Evolutionary conservation across 1,284 basidiomycete genomes (phyloP), one percentile per base, ranked within the genome.

Genomic region (Xerocomus amazonicus): DNA sequence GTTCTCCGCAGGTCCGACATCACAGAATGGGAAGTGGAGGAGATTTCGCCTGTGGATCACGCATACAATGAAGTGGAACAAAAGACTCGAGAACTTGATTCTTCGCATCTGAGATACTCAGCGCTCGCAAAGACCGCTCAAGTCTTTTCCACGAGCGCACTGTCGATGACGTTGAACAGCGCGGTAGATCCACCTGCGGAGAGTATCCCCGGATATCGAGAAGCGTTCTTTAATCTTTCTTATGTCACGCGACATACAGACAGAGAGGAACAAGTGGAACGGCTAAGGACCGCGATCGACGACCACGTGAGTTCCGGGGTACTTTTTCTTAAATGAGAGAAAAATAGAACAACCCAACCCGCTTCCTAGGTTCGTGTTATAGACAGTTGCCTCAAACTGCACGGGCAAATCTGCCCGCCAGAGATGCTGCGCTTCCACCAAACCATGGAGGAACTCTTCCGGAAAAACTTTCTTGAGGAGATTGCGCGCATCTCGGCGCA

Each of bases 361-460:
- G 19, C 19, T 6, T 17, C 43, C 6, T 50, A 92, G 85, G 86
- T 87, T 28, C 81, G 83, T 28, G 80, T 89, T 36, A 89, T 97
- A 50, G 87, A 92, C 54, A 81, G 79, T 42, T 94, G 92, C 63
- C 76, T 99, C 47, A 81, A 81, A 51, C 74, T 97, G 9, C 93
- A 97, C 64, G 83, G 83, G 1, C 78, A 83, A 47, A 72, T 97
- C 42, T 95, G 92, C 63, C 83, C 90, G 1, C 79, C 81, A 23
- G 92, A 92, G 70, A 97, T 95, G 79, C 74, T 87, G 43, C 81
- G 86, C 3, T 97, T 98, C 78, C 94, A 98, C 64, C 85, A 88
- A 53, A 94, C 92, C 0, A 74, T 98, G 42, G 86, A 90, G 67
- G 84, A 82, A 60, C 87, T 97, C 70, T 97, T 94, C 76, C 79